Evolutionary conservation across 2,329 filamentous ascomycete genomes (phyloP).

Genomic region (Torrubiella hemipterigena): DNA sequence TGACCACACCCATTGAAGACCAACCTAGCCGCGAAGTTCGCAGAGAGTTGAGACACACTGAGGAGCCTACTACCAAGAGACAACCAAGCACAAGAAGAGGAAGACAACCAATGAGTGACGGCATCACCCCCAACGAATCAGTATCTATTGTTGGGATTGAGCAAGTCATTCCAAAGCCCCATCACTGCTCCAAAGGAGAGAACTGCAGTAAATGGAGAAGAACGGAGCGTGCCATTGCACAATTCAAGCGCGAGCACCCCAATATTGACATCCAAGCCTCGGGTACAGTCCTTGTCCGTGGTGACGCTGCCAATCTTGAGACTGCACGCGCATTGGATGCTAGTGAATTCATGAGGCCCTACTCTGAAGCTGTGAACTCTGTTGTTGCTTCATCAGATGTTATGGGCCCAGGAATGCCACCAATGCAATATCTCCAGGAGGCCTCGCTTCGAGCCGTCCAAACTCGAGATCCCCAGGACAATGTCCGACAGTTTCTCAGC

Average conservation of each 20-base stretch:
- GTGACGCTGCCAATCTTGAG: slow-evolving; percentile 65
- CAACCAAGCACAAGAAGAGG: slow-evolving; percentile 26
- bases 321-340: slow-evolving; percentile 47
- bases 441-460: slow-evolving; percentile 58
- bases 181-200: slow-evolving; percentile 77
- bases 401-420: slow-evolving; percentile 55
- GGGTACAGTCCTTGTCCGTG: slow-evolving; percentile 64
- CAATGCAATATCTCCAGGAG: slow-evolving; percentile 61
- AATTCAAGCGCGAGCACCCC: slow-evolving; percentile 65
- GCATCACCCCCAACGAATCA: slow-evolving; percentile 68
- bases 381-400: slow-evolving; percentile 86
- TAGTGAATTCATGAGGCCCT: slow-evolving; percentile 47
- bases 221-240: slow-evolving; percentile 65
- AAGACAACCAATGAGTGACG: slow-evolving; percentile 40
- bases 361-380: slow-evolving; percentile 67
- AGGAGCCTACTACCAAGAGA: slow-evolving; percentile 19
- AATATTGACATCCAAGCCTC: slow-evolving; percentile 40
- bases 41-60: slow-evolving; percentile 29
- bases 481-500: slow-evolving; percentile 79
- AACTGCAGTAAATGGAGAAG: slow-evolving; percentile 73
- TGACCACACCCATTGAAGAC: slow-evolving; percentile 51
- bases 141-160: slow-evolving; percentile 89
- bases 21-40: slow-evolving; percentile 37
- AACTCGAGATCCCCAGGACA: slow-evolving; percentile 75
- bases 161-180: slow-evolving; percentile 73